These are phyloP conservation scores for Leavenworthia alabamica DNA, from an alignment of 345 rosid genomes.

Conservation along the genomic window DNA sequence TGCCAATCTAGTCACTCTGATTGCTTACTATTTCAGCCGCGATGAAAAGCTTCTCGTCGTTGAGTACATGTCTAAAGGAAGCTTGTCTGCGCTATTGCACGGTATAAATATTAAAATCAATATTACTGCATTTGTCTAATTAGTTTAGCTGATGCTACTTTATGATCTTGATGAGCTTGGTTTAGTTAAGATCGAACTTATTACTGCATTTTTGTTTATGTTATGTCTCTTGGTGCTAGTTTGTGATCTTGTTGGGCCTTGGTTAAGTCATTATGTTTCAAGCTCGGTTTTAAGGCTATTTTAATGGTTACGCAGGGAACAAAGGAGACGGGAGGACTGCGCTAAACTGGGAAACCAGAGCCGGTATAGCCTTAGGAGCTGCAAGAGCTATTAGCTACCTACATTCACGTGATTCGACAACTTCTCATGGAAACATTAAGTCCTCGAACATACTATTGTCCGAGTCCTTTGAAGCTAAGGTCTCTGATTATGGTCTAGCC, in stretches of 20 bases:
- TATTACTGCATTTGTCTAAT: background rate
- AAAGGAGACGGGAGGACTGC: constrained; percentile 77
- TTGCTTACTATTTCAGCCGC: constrained; percentile 47
- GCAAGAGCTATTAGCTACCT: constrained; percentile 67
- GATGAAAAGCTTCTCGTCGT: constrained; percentile 68
- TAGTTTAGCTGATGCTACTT: constrained; percentile 4
- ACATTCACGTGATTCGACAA: constrained; percentile 54
- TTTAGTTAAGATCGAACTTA: background rate
- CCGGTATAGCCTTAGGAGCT: constrained; percentile 71
- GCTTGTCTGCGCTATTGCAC: constrained; percentile 65
- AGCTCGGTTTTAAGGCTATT: background rate
- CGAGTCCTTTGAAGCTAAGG: constrained; percentile 57
- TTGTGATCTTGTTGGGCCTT: background rate
- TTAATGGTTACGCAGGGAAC: constrained; percentile 41
- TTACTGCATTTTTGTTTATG: background rate
- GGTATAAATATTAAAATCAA: constrained; percentile 35
- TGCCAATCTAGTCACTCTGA: constrained; percentile 49
- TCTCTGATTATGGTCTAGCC: constrained; percentile 84
- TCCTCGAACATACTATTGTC: constrained; percentile 88
- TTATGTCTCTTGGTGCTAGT: background rate
- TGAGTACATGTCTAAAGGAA: constrained; percentile 63
- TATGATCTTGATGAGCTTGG: background rate
- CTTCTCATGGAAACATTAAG: constrained; percentile 89
- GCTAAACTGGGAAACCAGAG: constrained; percentile 74
- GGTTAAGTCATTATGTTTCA: background rate